A percentile compares a stretch with the other conserved stretches of the same genome.
These are phyloP conservation scores for Hygrocybe punicea DNA, from an alignment of 768 basidiomycete genomes.

Conservation along the genomic window DNA sequence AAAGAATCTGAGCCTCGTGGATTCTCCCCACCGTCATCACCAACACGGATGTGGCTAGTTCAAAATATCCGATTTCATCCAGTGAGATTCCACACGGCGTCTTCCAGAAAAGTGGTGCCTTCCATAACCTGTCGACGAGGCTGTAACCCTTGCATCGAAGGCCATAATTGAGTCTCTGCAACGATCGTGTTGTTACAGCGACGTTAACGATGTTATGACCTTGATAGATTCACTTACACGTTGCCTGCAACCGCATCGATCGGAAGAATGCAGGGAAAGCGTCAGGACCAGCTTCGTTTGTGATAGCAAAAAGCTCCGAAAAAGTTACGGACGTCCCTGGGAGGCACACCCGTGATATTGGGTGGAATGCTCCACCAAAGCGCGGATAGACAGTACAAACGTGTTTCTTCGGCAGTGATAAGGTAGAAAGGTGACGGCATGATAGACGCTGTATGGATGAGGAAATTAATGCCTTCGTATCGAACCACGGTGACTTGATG, in stretches of 20 bases:
- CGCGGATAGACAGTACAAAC: conserved; percentile 52
- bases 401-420: conserved; percentile 44
- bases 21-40: not conserved
- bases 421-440: conserved; percentile 5
- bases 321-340: conserved; percentile 50
- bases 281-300: conserved; percentile 45
- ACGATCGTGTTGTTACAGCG: too few species aligned
- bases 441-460: too few species aligned
- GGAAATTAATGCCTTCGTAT: not conserved
- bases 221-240: conserved; percentile 34
- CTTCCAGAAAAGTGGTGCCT: conserved; percentile 42
- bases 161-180: too few species aligned
- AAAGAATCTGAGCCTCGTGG: not conserved
- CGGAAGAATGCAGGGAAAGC: conserved; percentile 49
- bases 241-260: conserved; percentile 25
- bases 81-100: not conserved
- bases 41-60: not conserved
- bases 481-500: not conserved
- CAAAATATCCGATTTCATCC: too few species aligned
- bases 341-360: conserved; percentile 44
- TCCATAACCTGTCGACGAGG: conserved; percentile 32
- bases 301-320: conserved; percentile 49
- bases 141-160: conserved; percentile 58
- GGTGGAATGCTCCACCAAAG: conserved; percentile 49
- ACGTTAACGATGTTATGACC: conserved; percentile 46